These are phyloP conservation scores for Paramecium sexaurelia DNA, from an alignment of 73 alveolate genomes.

Conservation along the genomic window DNA sequence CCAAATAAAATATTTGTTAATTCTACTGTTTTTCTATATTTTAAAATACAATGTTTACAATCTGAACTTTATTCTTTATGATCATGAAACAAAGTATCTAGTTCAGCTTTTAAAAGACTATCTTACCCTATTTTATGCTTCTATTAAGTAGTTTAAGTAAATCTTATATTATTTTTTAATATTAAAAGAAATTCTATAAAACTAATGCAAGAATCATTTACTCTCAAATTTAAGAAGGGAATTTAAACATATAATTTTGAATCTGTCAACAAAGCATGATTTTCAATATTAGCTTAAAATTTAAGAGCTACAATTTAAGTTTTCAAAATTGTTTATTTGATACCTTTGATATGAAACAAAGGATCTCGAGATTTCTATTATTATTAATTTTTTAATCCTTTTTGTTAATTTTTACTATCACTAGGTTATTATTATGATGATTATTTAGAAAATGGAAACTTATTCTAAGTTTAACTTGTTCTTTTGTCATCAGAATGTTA, in stretches of 20 bases:
- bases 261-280: constrained; percentile 33
- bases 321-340: not conserved
- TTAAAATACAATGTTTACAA: constrained; percentile 31
- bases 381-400: not conserved
- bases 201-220: not conserved
- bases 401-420: not conserved
- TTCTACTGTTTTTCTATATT: constrained; percentile 22
- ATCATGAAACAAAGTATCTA: constrained; percentile 23
- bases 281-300: constrained; percentile 7
- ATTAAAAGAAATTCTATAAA: not conserved
- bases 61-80: constrained; percentile 20
- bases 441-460: not conserved
- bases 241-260: not conserved
- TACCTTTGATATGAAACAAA: not conserved
- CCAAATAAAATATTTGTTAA: constrained; percentile 15
- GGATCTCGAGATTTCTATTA: not conserved
- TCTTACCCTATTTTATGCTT: constrained; percentile 14
- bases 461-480: not conserved
- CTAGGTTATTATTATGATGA: not conserved
- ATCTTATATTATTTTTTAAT: not conserved
- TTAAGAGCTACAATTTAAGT: not conserved
- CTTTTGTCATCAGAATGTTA: not conserved
- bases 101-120: constrained; percentile 38
- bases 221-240: not conserved
- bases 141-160: not conserved